These are phyloP conservation scores for Phytophthora sp. DNA, from an alignment of 352 stramenopile species.

Conservation along the genomic window DNA sequence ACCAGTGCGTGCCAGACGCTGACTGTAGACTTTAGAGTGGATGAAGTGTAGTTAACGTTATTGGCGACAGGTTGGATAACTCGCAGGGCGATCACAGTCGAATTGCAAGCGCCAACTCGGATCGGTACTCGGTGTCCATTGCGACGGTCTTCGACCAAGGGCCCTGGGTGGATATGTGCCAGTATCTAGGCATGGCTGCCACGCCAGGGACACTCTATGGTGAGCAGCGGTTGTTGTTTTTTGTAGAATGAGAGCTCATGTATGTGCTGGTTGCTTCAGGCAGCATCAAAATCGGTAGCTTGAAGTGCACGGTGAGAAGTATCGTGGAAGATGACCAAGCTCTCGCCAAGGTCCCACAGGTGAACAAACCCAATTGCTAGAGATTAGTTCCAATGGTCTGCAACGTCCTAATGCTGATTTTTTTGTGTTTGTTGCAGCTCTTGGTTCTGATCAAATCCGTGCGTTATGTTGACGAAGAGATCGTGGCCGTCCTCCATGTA, in stretches of 20 bases:
- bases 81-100: constrained; percentile 37
- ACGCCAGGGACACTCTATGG: constrained; percentile 70
- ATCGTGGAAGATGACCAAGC: constrained; percentile 72
- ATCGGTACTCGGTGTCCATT: constrained; percentile 51
- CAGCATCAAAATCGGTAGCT: constrained; percentile 64
- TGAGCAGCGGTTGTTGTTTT: too few relatives aligned
- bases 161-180: constrained; percentile 85
- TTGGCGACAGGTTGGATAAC: constrained; percentile 43
- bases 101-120: constrained; percentile 49
- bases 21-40: not conserved
- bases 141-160: constrained; percentile 81
- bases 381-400: not conserved
- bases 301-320: constrained; percentile 62
- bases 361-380: constrained; percentile 2
- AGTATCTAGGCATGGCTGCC: constrained; percentile 53
- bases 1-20: constrained; percentile 32
- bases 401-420: not conserved
- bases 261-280: constrained; percentile 48
- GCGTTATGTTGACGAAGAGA: constrained; percentile 86
- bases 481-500: constrained; percentile 79
- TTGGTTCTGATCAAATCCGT: constrained; percentile 81
- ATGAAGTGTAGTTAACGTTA: not conserved
- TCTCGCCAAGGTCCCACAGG: constrained; percentile 61
- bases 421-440: constrained; percentile 36
- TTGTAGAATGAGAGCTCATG: too few relatives aligned